Evolutionary conservation across 352 stramenopile species (phyloP).

Genomic region (Globisporangium okanoganense): DNA sequence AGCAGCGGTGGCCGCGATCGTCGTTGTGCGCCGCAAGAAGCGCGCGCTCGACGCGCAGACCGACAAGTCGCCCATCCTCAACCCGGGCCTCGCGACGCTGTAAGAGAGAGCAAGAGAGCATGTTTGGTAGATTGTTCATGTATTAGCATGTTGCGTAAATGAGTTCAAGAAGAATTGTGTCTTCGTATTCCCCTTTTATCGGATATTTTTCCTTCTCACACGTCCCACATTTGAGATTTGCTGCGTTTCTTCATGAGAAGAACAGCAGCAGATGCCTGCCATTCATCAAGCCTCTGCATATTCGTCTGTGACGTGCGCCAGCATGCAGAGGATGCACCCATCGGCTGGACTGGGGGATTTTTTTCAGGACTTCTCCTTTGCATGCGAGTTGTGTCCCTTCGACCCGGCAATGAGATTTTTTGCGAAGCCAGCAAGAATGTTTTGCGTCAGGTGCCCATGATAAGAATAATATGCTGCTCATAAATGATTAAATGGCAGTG

Average conservation of each 20-base stretch:
- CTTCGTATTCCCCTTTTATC: neutral
- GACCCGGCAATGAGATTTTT: no score
- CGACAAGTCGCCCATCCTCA: conserved; percentile 24
- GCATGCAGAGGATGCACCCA: neutral
- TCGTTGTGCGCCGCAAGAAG: conserved; percentile 31
- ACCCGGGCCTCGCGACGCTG: conserved; percentile 15
- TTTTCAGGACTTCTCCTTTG: neutral
- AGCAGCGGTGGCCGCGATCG: conserved; percentile 21
- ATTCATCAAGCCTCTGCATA: neutral
- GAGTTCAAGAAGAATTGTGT: neutral
- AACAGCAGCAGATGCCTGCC: neutral
- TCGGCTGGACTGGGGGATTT: neutral
- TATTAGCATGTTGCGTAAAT: neutral
- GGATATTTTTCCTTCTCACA: neutral
- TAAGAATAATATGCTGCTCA: neutral
- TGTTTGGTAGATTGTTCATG: neutral
- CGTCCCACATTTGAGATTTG: neutral
- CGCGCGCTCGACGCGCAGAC: conserved; percentile 22
- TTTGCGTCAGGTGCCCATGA: no score
- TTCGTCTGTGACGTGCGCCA: no score
- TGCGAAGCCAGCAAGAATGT: no score
- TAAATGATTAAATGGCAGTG: no score
- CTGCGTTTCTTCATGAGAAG: neutral
- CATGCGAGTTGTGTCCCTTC: neutral
- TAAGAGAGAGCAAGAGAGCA: neutral